Conservation (phyloP, 176 grass and related monocot species). For the Phoenix dactylifera region DNA sequence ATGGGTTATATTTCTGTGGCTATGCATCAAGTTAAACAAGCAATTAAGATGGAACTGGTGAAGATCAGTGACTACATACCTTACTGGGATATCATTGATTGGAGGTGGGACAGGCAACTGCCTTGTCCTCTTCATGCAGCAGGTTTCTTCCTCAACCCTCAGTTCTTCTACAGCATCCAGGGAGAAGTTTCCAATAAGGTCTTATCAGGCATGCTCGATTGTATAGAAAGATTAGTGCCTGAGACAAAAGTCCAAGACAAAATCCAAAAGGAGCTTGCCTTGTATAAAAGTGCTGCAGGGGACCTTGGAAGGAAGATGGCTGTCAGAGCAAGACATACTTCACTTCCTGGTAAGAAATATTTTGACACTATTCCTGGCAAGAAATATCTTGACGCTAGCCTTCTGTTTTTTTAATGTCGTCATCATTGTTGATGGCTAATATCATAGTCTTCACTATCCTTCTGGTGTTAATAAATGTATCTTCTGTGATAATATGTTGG, state of each 20-base stretch:
- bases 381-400: neutral
- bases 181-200: slow-evolving; percentile 59
- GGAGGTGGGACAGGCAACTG: slow-evolving; percentile 56
- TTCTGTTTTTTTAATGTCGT: too few species aligned
- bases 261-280: slow-evolving; percentile 75
- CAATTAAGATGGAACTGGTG: slow-evolving; percentile 66
- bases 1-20: slow-evolving; percentile 82
- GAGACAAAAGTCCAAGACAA: slow-evolving; percentile 87
- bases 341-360: slow-evolving; percentile 66
- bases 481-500: neutral
- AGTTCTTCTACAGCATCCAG: slow-evolving; percentile 73
- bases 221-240: slow-evolving; percentile 75
- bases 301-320: slow-evolving; percentile 92
- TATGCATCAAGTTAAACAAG: slow-evolving; percentile 64
- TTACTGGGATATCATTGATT: slow-evolving; percentile 86
- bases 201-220: slow-evolving; percentile 77
- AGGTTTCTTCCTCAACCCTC: slow-evolving; percentile 78
- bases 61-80: slow-evolving; percentile 49
- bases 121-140: slow-evolving; percentile 59
- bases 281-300: slow-evolving; percentile 55
- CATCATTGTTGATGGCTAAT: too few species aligned
- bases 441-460: too few species aligned
- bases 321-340: slow-evolving; percentile 61
- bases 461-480: too few species aligned
- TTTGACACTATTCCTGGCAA: slow-evolving; percentile 42